Base-by-base conservation (phyloP, 495 filamentous ascomycete species). In the Extremus antarcticus region DNA sequence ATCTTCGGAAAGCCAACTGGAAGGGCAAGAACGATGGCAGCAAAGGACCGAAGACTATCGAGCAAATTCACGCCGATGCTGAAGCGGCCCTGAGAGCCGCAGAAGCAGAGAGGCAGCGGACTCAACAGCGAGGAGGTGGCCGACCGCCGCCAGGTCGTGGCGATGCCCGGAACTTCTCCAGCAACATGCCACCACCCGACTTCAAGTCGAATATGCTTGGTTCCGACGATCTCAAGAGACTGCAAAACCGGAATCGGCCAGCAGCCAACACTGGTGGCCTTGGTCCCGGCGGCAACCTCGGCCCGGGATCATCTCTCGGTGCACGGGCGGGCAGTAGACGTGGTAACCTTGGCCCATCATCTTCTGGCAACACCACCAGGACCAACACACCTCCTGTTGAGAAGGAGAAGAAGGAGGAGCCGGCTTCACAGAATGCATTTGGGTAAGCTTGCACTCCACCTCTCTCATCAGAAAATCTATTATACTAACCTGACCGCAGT, bases 41-140 rank as follows among this genome's bases (percentile, higher is more conserved):
- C n/a, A 97, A 97, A 74, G 92, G 92, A 35, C 92, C 92, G 49
- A 95, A 95, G 78, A 99, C 92, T 10, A 85, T 99, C 47, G 81
- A 86, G 13, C 85, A 96, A 74, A 86, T 99, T 58, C 84, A 86
- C 61, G 83, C 83, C 61, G 89, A 95, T 72, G 88, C 89, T 65
- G 73, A 75, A 47, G 84, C 83, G 59, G 88, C 86, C 16, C 82
- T 76, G 55, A 75, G 78, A 63, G 73, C 76, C 59, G 75, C 77
- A n/a, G 82, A 85, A 58, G 71, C 75, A 23, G 83, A 87, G 65
- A 76, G 70, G 47, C 69, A 75, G n/a, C 76, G 82, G 39, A 76
- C 70, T 55, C 78, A 68, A 68, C 75, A 79, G 65, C 77, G 82
- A 56, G 82, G 83, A 59, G 76, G 81, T 50, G 81, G 84, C 24